phyloP scores from a whole-genome alignment of 129 eudicot species.

The Centrapalus pauciflorus region DNA sequence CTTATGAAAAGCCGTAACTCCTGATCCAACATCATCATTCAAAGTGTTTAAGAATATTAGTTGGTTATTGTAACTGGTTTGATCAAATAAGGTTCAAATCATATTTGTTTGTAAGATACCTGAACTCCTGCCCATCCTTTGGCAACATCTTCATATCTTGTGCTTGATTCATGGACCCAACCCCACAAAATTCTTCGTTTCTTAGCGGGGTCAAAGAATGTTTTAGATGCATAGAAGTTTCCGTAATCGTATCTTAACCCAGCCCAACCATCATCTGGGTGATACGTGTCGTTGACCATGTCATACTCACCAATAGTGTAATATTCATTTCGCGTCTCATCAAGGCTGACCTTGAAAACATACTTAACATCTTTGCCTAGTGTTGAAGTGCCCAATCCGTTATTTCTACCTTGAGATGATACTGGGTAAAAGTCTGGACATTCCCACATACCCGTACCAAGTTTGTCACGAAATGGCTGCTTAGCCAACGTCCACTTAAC shows the following conservation, averaged over 20 bases:
- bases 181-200: constrained; percentile 67
- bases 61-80: no score
- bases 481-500: constrained; percentile 42
- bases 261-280: constrained; percentile 64
- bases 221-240: constrained; percentile 74
- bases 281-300: constrained; percentile 29
- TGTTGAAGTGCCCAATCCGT: constrained; percentile 49
- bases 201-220: constrained; percentile 60
- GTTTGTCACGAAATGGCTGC: constrained; percentile 47
- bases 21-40: constrained; percentile 48
- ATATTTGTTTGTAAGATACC: constrained; percentile 41
- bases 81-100: no score
- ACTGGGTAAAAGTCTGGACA: no score
- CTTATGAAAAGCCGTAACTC: constrained; percentile 21
- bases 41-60: constrained; percentile 7
- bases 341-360: constrained; percentile 70
- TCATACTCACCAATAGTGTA: constrained; percentile 67
- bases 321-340: constrained; percentile 50
- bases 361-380: constrained; percentile 34
- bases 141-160: constrained; percentile 20
- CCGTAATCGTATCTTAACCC: constrained; percentile 78
- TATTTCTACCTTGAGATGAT: not conserved
- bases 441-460: no score
- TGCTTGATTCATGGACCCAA: constrained; percentile 66
- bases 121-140: constrained; percentile 92